Evolutionary conservation across 495 filamentous ascomycete genomes (phyloP), one percentile per base, ranked within the genome.

Genomic region (Daldinia vernicosa): DNA sequence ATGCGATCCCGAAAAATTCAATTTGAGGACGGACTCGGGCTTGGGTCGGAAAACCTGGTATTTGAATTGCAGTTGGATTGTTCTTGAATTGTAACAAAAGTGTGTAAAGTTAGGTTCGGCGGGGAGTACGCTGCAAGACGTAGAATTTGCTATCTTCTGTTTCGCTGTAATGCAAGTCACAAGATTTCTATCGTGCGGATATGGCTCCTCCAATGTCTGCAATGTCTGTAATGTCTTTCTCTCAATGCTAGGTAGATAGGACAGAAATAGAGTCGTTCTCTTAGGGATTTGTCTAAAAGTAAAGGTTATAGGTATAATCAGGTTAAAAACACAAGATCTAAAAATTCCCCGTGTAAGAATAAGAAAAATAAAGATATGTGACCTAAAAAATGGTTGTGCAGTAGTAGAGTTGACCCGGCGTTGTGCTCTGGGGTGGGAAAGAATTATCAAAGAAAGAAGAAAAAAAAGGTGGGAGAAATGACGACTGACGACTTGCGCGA

Each of bases 401-500:
- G 56, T 27, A 27, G 50, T 57, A 35, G 40, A 60, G 40, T 63
- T 60, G 54, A 39, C 26, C 63, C 35, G 28, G 24, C 35, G 58
- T 72, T 52, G 61, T 35, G 60, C 19, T 67, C 57, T 57, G 35
- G 60, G 63, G 39, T 63, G 52, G 54, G 55, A 62, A 39, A 60
- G 64, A 66, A 71, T 73, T 69, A 68, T 72, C 61, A 58, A 66
- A 73, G 56, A 57, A 60, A 55, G 45, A 69, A 59, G 45, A 64
- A 65, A 71, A 71, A 71, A 74, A 72, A 74, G 70, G 63, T 66
- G 71, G 75, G 66, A 75, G 70, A 73, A 70, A 57, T 69, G 66
- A 75, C 70, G 73, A 70, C 51, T 70, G 65, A 65, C 59, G 65
- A 74, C 43, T 47, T 47, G 19, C 43, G 62, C 64, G 58, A 62